A percentile compares a stretch with the other conserved stretches of the same genome.
phyloP scores from a whole-genome alignment of 257 asterid genomes.

The Agastache rugosa region DNA sequence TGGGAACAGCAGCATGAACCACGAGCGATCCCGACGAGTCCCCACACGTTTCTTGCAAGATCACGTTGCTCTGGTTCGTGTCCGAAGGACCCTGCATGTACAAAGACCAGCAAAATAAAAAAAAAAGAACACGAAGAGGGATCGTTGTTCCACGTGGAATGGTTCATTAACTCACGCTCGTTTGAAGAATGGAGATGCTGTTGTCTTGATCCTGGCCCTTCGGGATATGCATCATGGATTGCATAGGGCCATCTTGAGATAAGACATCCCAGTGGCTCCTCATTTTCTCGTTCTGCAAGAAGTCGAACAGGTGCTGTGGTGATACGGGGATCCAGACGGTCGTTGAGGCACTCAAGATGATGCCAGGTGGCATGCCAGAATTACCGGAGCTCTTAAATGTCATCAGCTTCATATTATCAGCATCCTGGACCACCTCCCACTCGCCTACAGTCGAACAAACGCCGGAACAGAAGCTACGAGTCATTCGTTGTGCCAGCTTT shows the following conservation, averaged over 20 bases:
- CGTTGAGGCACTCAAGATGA: conserved; percentile 76
- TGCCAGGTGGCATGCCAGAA: conserved; percentile 78
- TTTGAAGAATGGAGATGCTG: conserved; percentile 55
- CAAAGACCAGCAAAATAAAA: background rate
- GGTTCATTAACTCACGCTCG: conserved; percentile 49
- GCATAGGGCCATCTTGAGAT: conserved; percentile 70
- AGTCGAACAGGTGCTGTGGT: conserved; percentile 55
- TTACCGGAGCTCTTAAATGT: conserved; percentile 63
- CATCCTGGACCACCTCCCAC: conserved; percentile 73
- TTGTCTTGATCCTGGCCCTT: conserved; percentile 75
- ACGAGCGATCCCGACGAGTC: conserved; percentile 71
- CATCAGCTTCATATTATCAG: conserved; percentile 61
- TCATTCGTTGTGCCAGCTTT: conserved; percentile 79
- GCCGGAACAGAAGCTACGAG: conserved; percentile 66
- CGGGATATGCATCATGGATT: conserved; percentile 58
- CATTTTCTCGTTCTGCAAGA: conserved; percentile 62
- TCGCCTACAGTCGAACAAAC: conserved; percentile 67
- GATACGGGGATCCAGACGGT: conserved; percentile 77
- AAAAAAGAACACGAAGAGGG: background rate
- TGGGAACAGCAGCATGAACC: conserved; percentile 65
- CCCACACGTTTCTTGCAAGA: conserved; percentile 70
- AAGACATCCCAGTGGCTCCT: conserved; percentile 81
- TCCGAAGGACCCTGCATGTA: conserved; percentile 50
- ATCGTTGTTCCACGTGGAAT: background rate
- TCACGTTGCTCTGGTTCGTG: conserved; percentile 47